Conservation (phyloP, 371 early-diverging fungal species). For the Circinella minor region DNA sequence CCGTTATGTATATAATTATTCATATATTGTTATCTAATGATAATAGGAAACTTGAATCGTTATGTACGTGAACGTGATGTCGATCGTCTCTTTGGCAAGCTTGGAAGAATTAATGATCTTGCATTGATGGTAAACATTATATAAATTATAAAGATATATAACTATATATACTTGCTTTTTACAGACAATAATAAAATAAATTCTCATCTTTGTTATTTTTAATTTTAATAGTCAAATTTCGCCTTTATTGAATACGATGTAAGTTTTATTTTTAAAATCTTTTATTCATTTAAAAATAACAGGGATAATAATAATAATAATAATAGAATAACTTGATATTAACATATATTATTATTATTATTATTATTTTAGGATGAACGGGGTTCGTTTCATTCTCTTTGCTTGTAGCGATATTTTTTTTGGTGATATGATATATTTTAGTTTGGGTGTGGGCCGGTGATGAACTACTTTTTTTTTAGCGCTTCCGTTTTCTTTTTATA, state of each 20-base stretch:
- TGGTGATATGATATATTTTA: background rate
- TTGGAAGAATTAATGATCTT: conserved; percentile 25
- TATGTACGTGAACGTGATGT: conserved; percentile 45
- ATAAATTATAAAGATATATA: background rate
- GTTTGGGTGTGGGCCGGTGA: background rate
- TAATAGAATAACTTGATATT: no score
- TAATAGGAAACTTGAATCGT: conserved; percentile 39
- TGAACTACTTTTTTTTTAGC: background rate
- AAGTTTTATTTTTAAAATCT: background rate
- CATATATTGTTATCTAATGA: background rate
- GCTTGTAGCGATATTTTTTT: conserved; percentile 1
- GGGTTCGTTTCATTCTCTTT: conserved; percentile 17
- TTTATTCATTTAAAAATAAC: no score
- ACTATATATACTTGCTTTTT: background rate
- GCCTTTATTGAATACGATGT: conserved; percentile 28
- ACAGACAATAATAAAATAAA: background rate
- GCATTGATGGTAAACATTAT: conserved; percentile 14
- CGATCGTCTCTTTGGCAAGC: conserved; percentile 38
- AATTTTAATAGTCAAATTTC: conserved; percentile 7
- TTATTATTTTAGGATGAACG: conserved; percentile 8
- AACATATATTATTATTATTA: no score
- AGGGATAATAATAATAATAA: no score
- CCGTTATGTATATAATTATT: background rate
- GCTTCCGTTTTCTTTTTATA: background rate
- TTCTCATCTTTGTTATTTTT: no score